These are phyloP conservation scores for Phytopythium aichiense DNA, from an alignment of 352 stramenopile species.

Conservation along the genomic window DNA sequence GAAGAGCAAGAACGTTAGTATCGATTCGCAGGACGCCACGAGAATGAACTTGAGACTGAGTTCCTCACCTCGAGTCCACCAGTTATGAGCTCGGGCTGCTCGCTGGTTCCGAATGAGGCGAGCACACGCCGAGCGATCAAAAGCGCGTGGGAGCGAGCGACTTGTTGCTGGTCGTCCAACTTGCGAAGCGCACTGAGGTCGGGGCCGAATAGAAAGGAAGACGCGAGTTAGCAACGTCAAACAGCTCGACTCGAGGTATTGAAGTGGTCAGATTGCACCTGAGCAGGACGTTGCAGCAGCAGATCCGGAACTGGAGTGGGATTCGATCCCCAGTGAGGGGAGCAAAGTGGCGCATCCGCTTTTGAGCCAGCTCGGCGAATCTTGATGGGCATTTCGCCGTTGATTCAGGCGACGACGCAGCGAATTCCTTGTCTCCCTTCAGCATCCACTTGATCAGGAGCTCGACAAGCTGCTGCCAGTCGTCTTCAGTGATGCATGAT, in stretches of 20 bases:
- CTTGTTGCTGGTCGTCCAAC: constrained; percentile 14
- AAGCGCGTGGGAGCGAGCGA: background rate
- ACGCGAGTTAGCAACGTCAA: background rate
- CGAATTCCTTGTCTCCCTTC: background rate
- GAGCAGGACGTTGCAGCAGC: constrained; percentile 60
- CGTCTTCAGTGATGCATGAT: background rate
- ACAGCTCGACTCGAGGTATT: background rate
- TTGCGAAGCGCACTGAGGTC: background rate
- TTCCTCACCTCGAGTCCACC: constrained; percentile 28
- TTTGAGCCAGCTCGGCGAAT: background rate
- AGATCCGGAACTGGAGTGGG: constrained; percentile 47
- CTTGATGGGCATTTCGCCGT: background rate
- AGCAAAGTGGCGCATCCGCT: background rate
- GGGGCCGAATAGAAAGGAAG: background rate
- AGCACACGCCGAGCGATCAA: background rate
- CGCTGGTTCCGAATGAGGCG: constrained; percentile 13
- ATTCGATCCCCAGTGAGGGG: constrained; percentile 5
- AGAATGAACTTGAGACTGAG: background rate
- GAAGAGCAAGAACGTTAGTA: background rate
- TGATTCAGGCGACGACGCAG: constrained; percentile 6
- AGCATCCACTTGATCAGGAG: constrained; percentile 1
- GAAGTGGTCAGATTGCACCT: constrained; percentile 27
- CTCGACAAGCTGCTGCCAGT: background rate
- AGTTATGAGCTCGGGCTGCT: constrained; percentile 17
- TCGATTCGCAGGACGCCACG: background rate